Percentiles rank a stretch among this genome's conserved stretches.
These are phyloP conservation scores for Cordyceps militaris DNA, from an alignment of 2,329 filamentous ascomycete genomes.

Conservation along the genomic window DNA sequence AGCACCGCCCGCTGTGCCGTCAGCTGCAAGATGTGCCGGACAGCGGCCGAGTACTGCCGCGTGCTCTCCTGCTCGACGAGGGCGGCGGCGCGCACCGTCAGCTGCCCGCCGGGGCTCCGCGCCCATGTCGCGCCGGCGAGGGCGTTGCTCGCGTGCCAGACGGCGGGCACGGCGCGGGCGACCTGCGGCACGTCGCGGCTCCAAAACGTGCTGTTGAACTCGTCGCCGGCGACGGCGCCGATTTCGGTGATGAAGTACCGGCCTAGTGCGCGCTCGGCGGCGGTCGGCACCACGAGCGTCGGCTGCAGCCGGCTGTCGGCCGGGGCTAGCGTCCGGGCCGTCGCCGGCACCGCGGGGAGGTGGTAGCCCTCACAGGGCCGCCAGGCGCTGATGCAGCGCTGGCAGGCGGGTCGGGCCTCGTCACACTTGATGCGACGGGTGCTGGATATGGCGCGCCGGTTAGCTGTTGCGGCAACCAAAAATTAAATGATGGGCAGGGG, in stretches of 20 bases:
- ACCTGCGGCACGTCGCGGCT: not conserved
- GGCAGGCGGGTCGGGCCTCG: not conserved
- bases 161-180: not conserved
- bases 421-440: not conserved
- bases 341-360: not conserved
- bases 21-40: not conserved
- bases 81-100: not conserved
- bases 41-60: not conserved
- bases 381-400: not conserved
- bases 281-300: not conserved
- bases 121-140: not conserved
- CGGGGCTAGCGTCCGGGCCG: not conserved
- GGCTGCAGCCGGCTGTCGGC: not conserved
- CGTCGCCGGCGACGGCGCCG: not conserved
- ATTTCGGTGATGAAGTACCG: not conserved
- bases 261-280: not conserved
- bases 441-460: not conserved
- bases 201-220: not conserved
- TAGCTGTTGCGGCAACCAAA: not conserved
- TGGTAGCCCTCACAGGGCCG: not conserved
- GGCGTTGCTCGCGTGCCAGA: conserved; percentile 3
- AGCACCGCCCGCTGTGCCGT: not conserved
- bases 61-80: not conserved
- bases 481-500: too few species aligned
- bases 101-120: not conserved